phyloP scores from a whole-genome alignment of 2,329 filamentous ascomycete genomes.

The Lasiodiplodia gonubiensis region DNA sequence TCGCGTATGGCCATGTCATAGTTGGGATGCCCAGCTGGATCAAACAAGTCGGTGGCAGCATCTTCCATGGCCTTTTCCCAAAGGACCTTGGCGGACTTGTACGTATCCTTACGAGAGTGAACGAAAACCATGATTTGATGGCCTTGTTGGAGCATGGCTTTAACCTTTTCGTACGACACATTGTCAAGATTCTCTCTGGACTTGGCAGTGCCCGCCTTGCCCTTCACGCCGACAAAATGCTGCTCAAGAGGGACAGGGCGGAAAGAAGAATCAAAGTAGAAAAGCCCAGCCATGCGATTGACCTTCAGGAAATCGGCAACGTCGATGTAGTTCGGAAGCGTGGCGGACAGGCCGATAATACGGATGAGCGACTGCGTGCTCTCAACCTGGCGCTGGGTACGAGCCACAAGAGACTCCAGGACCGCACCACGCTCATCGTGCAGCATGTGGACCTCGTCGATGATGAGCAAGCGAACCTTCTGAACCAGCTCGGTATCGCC shows the following conservation, averaged over 20 bases:
- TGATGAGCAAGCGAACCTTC: constrained; percentile 93
- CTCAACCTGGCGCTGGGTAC: constrained; percentile 95
- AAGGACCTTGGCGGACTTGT: constrained; percentile 83
- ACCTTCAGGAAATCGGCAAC: constrained; percentile 97
- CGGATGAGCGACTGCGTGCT: constrained; percentile 97
- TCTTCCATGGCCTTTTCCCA: constrained; percentile 86
- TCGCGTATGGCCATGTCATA: constrained; percentile 83
- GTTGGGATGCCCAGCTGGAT: constrained; percentile 76
- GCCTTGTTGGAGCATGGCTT: constrained; percentile 86
- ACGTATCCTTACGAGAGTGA: constrained; percentile 92
- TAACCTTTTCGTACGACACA: constrained; percentile 91
- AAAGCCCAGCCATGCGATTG: constrained; percentile 88
- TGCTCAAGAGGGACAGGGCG: constrained; percentile 95
- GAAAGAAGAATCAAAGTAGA: constrained; percentile 97
- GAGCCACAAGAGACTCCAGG: constrained; percentile 90
- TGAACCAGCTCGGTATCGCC: constrained; percentile 97
- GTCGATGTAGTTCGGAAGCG: constrained; percentile 93
- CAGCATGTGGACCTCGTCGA: constrained; percentile 99
- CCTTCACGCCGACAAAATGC: constrained; percentile 95
- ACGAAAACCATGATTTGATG: constrained; percentile 99
- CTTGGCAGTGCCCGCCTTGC: constrained; percentile 79
- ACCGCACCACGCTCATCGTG: constrained; percentile 97
- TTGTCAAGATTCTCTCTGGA: constrained; percentile 88
- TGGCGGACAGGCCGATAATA: constrained; percentile 93
- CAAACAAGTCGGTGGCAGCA: constrained; percentile 79